Conservation (phyloP, 768 basidiomycete species). For the Xerocomellus dryophilus region DNA sequence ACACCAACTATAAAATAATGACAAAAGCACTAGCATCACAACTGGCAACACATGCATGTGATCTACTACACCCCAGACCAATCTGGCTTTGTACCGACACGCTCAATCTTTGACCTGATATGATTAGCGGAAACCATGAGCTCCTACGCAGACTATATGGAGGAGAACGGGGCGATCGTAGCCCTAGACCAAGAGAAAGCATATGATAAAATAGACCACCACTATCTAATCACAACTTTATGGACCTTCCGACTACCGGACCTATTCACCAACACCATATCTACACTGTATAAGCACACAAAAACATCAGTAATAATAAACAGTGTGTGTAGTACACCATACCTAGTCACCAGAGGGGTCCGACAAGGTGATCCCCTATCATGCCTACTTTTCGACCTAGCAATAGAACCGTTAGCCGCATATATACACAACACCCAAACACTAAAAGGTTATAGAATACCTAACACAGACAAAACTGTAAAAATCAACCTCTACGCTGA, state of each 20-base stretch:
- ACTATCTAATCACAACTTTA: constrained; percentile 18
- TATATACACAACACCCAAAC: background rate
- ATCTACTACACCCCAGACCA: constrained; percentile 29
- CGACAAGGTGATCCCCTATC: constrained; percentile 28
- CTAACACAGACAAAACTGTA: background rate
- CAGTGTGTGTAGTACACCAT: background rate
- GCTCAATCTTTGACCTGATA: constrained; percentile 34
- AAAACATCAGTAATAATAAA: background rate
- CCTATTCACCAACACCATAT: background rate
- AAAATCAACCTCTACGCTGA: constrained; percentile 27
- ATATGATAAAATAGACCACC: constrained; percentile 36
- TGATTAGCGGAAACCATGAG: constrained; percentile 27
- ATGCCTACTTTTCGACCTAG: background rate
- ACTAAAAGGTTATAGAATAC: too few relatives aligned
- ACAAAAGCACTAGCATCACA: constrained; percentile 24
- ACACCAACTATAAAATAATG: constrained; percentile 34
- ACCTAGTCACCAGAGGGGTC: constrained; percentile 24
- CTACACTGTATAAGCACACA: background rate
- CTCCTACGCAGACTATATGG: constrained; percentile 6
- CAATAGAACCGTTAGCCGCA: background rate
- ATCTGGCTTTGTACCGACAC: constrained; percentile 36
- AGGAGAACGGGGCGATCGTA: constrained; percentile 28
- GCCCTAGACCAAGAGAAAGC: constrained; percentile 38
- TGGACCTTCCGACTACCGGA: background rate
- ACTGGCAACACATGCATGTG: constrained; percentile 11